Conservation (phyloP, 225 moss, liverwort and hornwort genomes). For the Bryum argenteum region DNA sequence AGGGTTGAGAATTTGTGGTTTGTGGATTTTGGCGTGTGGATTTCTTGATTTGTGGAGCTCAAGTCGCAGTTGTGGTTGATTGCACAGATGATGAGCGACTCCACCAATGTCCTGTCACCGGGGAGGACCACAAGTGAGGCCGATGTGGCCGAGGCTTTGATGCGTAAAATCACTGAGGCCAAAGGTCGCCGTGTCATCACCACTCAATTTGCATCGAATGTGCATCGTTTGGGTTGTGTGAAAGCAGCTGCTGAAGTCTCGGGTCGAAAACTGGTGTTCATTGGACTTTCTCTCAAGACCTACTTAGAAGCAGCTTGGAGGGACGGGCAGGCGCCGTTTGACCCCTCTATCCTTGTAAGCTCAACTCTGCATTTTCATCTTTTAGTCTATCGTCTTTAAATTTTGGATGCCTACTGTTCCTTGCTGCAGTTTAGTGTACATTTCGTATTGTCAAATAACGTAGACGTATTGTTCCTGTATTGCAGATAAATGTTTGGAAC, state of each 20-base stretch:
- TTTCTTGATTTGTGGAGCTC: slow-evolving; percentile 16
- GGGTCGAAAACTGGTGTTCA: slow-evolving; percentile 90
- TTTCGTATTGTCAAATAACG: not conserved
- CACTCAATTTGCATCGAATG: slow-evolving; percentile 99
- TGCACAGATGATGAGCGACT: slow-evolving; percentile 98
- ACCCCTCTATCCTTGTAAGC: slow-evolving; percentile 87
- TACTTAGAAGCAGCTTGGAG: slow-evolving; percentile 97
- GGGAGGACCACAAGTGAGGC: slow-evolving; percentile 96
- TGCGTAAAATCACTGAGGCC: slow-evolving; percentile 81
- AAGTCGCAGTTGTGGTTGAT: slow-evolving; percentile 24
- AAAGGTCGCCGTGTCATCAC: slow-evolving; percentile 93
- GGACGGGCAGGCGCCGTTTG: slow-evolving; percentile 98
- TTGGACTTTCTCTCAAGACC: slow-evolving; percentile 88
- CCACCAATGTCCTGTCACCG: slow-evolving; percentile 89
- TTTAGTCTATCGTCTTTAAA: not conserved
- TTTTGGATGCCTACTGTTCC: not conserved
- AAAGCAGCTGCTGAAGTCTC: slow-evolving; percentile 89
- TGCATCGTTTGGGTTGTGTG: slow-evolving; percentile 94
- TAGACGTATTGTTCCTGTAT: not conserved
- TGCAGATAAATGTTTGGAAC: not conserved
- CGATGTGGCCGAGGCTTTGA: slow-evolving; percentile 88
- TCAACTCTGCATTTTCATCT: not conserved
- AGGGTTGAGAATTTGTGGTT: not conserved
- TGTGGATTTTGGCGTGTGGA: not conserved
- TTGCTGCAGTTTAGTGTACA: not conserved